Percentiles rank a stretch among this genome's conserved stretches.
These are phyloP conservation scores for Amaranthus cruentus DNA, from an alignment of 148 eudicot genomes.

Conservation along the genomic window DNA sequence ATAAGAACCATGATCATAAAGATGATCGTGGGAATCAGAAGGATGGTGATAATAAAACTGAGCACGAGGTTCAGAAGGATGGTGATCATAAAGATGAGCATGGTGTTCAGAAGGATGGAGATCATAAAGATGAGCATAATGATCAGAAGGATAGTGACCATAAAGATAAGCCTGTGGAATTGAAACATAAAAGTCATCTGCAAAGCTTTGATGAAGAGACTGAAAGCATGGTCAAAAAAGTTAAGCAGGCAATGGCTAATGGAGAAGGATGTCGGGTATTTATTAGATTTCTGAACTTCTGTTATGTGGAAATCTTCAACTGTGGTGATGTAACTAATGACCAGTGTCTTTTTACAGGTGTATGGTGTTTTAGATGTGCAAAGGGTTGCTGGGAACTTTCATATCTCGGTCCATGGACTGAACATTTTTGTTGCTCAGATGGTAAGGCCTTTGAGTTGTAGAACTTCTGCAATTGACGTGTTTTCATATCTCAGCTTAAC, in stretches of 20 bases:
- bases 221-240: conserved; percentile 72
- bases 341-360: conserved; percentile 47
- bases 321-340: conserved; percentile 6
- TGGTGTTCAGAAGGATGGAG: conserved; percentile 23
- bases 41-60: conserved; percentile 19
- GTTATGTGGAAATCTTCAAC: conserved; percentile 1
- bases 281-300: conserved; percentile 10
- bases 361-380: conserved; percentile 94
- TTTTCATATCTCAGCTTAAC: conserved; percentile 9
- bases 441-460: conserved; percentile 44
- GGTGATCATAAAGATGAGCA: conserved; percentile 11
- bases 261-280: conserved; percentile 96
- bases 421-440: conserved; percentile 94
- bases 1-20: conserved; percentile 6
- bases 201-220: conserved; percentile 82
- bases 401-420: conserved; percentile 94
- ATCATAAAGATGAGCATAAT: conserved; percentile 24
- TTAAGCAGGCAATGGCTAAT: conserved; percentile 69
- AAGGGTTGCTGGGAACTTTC: conserved; percentile 99
- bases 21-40: conserved; percentile 25
- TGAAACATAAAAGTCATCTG: conserved; percentile 49
- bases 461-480: background rate
- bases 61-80: conserved; percentile 24
- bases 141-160: conserved; percentile 39
- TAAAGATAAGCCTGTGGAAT: conserved; percentile 51